Percentiles rank a stretch among this genome's conserved stretches.
Evolutionary conservation across 2,329 filamentous ascomycete genomes (phyloP).

Genomic region (Pleoardoris graminearum): DNA sequence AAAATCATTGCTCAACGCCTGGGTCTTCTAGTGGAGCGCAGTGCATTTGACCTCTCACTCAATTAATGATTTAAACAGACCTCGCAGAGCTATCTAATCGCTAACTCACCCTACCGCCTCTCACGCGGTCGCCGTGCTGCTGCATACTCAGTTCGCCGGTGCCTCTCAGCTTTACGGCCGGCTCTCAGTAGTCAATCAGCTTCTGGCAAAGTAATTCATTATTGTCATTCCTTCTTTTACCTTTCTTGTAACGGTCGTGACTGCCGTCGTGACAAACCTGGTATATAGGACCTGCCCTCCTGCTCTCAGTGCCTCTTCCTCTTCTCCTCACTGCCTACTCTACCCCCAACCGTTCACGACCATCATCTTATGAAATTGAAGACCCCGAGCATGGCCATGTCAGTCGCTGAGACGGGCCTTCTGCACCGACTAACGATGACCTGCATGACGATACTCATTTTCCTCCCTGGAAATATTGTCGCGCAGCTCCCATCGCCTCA

Average conservation of each 20-base stretch:
- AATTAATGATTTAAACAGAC: no score
- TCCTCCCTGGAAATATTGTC: background rate
- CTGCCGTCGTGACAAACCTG: background rate
- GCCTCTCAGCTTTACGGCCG: background rate
- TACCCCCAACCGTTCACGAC: background rate
- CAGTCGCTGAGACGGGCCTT: background rate
- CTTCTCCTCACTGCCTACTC: background rate
- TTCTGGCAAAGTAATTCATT: background rate
- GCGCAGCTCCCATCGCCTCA: slow-evolving; percentile 1
- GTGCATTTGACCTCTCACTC: no score
- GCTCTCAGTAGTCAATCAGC: background rate
- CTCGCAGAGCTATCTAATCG: no score
- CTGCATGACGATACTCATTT: background rate
- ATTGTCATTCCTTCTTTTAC: background rate
- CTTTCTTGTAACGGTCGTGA: background rate
- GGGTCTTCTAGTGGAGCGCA: no score
- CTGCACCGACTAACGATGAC: background rate
- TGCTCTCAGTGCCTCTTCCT: no score
- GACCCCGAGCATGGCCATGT: background rate
- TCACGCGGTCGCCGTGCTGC: background rate
- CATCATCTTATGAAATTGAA: no score
- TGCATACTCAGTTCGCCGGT: background rate
- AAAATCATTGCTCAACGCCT: no score
- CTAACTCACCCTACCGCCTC: no score
- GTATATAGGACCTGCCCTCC: slow-evolving; percentile 1